Conservation (phyloP, 1,284 basidiomycete species). For the Coniferiporia sulphurascens region DNA sequence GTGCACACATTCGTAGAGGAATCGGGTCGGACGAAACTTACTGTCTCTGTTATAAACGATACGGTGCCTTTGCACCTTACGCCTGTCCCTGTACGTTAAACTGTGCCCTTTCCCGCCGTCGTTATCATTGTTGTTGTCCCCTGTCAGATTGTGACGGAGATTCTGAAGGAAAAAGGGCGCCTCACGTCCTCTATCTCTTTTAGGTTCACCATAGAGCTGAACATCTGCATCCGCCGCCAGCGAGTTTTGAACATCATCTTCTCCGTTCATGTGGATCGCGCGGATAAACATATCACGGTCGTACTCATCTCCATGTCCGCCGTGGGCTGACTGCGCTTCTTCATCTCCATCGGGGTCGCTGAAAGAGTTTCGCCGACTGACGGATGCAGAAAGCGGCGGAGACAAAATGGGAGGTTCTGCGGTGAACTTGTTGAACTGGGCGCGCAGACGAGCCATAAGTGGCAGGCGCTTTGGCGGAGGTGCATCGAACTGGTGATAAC, state of each 20-base stretch:
- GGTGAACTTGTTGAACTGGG: background rate
- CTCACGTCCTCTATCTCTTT: background rate
- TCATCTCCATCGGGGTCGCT: background rate
- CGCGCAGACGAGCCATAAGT: background rate
- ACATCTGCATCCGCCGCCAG: conserved; percentile 7
- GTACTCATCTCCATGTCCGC: background rate
- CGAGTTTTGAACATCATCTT: background rate
- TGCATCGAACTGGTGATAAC: background rate
- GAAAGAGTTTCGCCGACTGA: background rate
- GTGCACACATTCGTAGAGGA: background rate
- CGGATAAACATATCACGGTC: conserved; percentile 5
- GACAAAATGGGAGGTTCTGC: conserved; percentile 3
- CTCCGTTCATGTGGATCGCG: conserved; percentile 6
- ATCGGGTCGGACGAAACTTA: background rate
- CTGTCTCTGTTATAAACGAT: conserved; percentile 15
- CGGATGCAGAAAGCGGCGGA: background rate
- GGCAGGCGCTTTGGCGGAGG: background rate
- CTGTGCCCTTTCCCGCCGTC: background rate
- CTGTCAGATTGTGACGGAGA: background rate
- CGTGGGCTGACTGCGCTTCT: background rate
- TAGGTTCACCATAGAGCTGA: conserved; percentile 1
- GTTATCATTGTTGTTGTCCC: background rate
- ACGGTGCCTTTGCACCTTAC: conserved; percentile 9
- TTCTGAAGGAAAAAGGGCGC: conserved; percentile 4
- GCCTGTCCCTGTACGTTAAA: conserved; percentile 7